Conservation (phyloP, 495 filamentous ascomycete genomes). For the Penicillium mononematosum region DNA sequence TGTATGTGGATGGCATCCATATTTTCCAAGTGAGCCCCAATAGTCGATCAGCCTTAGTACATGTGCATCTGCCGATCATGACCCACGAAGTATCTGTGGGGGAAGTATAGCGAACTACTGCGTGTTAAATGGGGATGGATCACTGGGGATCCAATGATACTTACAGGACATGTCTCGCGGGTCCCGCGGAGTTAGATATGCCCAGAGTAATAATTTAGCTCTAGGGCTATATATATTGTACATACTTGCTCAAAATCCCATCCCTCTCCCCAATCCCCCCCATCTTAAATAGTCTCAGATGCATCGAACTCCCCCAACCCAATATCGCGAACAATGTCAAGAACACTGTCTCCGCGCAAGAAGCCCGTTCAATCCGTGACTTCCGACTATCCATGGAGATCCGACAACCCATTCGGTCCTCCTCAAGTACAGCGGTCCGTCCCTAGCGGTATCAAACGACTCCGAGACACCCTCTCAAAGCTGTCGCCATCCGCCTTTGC, state of each 20-base stretch:
- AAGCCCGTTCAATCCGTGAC: slow-evolving; percentile 28
- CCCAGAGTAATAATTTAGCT: slow-evolving; percentile 10
- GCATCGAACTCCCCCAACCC: not conserved
- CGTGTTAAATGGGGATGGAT: slow-evolving; percentile 3
- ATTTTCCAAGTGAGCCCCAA: not conserved
- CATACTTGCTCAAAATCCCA: not conserved
- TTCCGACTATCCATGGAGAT: slow-evolving; percentile 37
- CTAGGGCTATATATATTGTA: not conserved
- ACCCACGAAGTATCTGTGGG: not conserved
- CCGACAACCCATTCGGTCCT: slow-evolving; percentile 42
- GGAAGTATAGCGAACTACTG: slow-evolving; percentile 13
- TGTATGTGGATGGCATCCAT: not conserved
- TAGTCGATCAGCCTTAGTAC: not conserved
- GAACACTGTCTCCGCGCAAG: slow-evolving; percentile 25
- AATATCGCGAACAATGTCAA: slow-evolving; percentile 27
- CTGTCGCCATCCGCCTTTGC: slow-evolving; percentile 38
- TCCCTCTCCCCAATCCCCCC: not conserved
- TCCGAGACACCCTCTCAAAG: slow-evolving; percentile 42
- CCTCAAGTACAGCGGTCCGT: slow-evolving; percentile 34
- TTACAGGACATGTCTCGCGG: slow-evolving; percentile 10
- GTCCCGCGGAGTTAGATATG: slow-evolving; percentile 17
- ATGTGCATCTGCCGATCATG: not conserved
- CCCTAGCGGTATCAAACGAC: slow-evolving; percentile 35
- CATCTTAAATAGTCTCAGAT: not conserved
- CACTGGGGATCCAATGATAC: slow-evolving; percentile 13